These are phyloP conservation scores for Arabidopsis lyrata DNA, from an alignment of 441 rosid genomes.

Conservation along the genomic window DNA sequence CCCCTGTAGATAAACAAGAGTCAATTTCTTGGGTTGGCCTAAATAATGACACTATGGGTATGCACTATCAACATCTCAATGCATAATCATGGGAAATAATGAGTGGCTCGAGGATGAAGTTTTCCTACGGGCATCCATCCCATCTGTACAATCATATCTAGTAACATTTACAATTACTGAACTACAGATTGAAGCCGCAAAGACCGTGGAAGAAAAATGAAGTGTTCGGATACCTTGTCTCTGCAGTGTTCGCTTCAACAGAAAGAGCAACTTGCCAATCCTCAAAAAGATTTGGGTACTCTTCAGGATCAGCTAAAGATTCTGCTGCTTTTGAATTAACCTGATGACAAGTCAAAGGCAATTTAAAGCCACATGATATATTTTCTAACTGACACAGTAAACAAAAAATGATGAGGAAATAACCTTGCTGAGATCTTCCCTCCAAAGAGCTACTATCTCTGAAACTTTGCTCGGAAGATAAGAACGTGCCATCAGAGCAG, in stretches of 20 bases:
- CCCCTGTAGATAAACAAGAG: constrained; percentile 52
- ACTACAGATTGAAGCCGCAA: constrained; percentile 3
- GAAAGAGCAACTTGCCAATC: constrained; percentile 98
- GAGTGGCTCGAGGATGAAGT: neutral
- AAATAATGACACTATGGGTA: constrained; percentile 24
- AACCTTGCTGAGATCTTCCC: constrained; percentile 95
- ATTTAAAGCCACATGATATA: constrained; percentile 1
- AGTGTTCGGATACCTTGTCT: constrained; percentile 61
- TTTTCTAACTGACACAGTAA: constrained; percentile 2
- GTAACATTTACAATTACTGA: neutral
- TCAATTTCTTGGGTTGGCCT: constrained; percentile 21
- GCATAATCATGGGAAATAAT: constrained; percentile 18
- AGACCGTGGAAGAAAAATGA: neutral
- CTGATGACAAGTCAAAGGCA: constrained; percentile 50
- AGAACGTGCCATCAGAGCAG: constrained; percentile 98
- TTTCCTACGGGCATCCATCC: neutral
- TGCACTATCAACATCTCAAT: constrained; percentile 24
- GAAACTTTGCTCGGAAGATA: constrained; percentile 99
- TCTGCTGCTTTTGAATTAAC: constrained; percentile 98
- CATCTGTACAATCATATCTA: constrained; percentile 3
- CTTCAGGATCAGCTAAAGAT: constrained; percentile 96
- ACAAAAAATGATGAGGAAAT: neutral
- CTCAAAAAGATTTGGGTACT: constrained; percentile 95
- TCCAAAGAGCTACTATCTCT: constrained; percentile 95
- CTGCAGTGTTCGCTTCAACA: constrained; percentile 75